Evolutionary conservation across 2,329 filamentous ascomycete genomes (phyloP), one percentile per base, ranked within the genome.

Genomic region (Fusarium verrucosum): DNA sequence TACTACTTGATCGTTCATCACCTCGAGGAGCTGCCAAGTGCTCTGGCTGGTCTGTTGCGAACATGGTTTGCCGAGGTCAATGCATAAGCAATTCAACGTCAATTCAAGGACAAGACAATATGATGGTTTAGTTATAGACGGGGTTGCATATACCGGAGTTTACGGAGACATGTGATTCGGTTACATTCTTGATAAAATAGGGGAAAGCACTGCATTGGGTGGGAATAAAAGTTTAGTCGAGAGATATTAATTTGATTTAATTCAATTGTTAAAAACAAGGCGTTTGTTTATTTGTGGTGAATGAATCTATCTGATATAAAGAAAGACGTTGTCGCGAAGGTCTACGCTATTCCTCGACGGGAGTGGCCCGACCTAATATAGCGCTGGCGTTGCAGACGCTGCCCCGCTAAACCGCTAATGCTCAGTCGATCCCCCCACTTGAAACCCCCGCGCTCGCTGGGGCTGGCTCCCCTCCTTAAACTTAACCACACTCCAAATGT

Each of bases 1-100:
- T 99, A 97, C 80, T 99, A 98, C 76, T 80, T 99, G 53, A 92
- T 99, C 69, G 95, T 99, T 57, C 89, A 94, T 67, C 88, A 98
- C 79, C 88, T 99, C 43, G 89, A 90, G 72, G 95, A 99, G 78
- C 82, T 99, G 73, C 95, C 96, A 6, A 89, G 87, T 30, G 94
- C 97, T 38, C 78, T 99, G 77, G 92, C 93, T 14, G 91, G 91
- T 25, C 85, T 97, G 68, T 79, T 99, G 80, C 90, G 94, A 79
- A 96, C 96, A 68, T 99, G 96, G 96, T 97, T 99, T 83, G 89
- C 91, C 1, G 87, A 89, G 77, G 86, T 89, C 11, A 83, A 84
- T 68, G 75, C 80, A 7, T 80, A 68, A n/a, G n/a, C n/a, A n/a
- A 72, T 23, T 7, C 13, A 32, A 43, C 16, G 28, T 13, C 35